These are phyloP conservation scores for Hebeloma cylindrosporum DNA, from an alignment of 768 basidiomycete genomes.

Conservation along the genomic window DNA sequence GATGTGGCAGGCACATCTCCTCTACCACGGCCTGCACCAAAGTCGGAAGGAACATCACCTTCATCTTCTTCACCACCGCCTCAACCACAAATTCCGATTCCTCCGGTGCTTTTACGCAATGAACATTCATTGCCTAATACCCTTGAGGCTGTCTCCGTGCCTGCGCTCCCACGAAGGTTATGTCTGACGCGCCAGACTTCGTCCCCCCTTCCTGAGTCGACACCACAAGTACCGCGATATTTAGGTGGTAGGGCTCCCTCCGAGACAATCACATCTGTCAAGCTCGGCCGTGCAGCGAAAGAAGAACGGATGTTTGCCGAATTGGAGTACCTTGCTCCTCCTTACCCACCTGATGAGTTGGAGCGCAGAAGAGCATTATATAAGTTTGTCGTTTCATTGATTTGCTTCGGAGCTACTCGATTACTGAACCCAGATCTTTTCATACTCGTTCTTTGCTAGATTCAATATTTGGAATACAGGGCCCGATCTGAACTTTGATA, in stretches of 20 bases:
- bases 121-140: constrained; percentile 10
- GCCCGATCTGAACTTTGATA: constrained; percentile 87
- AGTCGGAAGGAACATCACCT: constrained; percentile 5
- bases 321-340: constrained; percentile 73
- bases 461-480: constrained; percentile 91
- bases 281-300: constrained; percentile 52
- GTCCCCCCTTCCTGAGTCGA: constrained; percentile 55
- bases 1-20: constrained; percentile 6
- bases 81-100: constrained; percentile 3
- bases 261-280: constrained; percentile 29
- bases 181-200: constrained; percentile 63
- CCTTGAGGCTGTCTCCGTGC: constrained; percentile 36
- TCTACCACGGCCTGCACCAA: constrained; percentile 3
- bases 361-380: constrained; percentile 83
- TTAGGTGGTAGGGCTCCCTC: constrained; percentile 31
- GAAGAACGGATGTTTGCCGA: constrained; percentile 68
- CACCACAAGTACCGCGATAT: constrained; percentile 31
- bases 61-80: constrained; percentile 3
- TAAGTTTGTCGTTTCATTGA: constrained; percentile 48
- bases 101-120: constrained; percentile 11
- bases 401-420: constrained; percentile 2
- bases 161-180: constrained; percentile 50
- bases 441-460: constrained; percentile 43
- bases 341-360: constrained; percentile 81
- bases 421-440: background rate